phyloP scores from a whole-genome alignment of 2,329 filamentous ascomycete genomes.

The Boeremia exigua region DNA sequence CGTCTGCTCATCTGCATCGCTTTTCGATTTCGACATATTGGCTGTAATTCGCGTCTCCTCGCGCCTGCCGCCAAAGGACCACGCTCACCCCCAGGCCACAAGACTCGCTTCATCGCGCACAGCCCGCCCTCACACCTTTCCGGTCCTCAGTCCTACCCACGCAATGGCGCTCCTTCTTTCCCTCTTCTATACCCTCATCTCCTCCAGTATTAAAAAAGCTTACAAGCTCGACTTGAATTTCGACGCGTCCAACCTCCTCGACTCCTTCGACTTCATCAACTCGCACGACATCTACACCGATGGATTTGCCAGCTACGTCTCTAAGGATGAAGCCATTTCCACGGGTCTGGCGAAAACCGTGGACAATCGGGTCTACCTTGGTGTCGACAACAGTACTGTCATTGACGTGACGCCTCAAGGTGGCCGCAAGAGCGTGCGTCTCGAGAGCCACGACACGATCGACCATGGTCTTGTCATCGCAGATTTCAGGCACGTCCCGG shows the following conservation, averaged over 20 bases:
- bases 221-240: conserved; percentile 26
- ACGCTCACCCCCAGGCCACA: neutral
- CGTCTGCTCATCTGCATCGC: no score
- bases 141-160: no score
- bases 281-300: conserved; percentile 19
- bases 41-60: neutral
- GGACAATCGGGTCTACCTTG: conserved; percentile 27
- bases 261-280: conserved; percentile 24
- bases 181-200: neutral
- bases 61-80: neutral
- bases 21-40: no score
- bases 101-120: no score
- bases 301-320: conserved; percentile 32
- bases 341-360: conserved; percentile 24
- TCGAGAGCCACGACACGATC: conserved; percentile 28
- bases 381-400: conserved; percentile 26
- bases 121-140: no score
- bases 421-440: conserved; percentile 34
- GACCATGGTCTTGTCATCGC: conserved; percentile 35
- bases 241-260: conserved; percentile 28
- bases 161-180: conserved; percentile 2
- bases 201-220: neutral
- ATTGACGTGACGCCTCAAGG: conserved; percentile 5
- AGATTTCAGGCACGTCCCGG: no score
- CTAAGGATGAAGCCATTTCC: conserved; percentile 22